Evolutionary conservation across 2,329 filamentous ascomycete species (phyloP), one percentile per base, ranked within the genome.

Genomic region (Lachnellula occidentalis): DNA sequence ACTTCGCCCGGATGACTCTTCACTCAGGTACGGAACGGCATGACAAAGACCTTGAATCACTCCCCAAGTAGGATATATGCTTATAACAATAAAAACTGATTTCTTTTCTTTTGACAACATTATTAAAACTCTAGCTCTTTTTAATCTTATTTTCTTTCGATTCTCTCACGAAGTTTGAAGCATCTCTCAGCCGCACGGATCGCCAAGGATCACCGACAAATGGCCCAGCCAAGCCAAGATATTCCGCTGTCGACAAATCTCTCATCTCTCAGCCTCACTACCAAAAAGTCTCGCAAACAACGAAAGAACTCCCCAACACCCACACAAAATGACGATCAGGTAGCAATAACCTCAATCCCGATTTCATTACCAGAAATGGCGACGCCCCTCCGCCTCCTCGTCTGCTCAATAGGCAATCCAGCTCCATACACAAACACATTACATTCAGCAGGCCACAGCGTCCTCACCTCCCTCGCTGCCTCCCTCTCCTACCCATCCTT

Each of bases 371-470:
- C 22, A 22, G 48, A 48, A 24, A 65, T 67, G 64, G 34, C 63
- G 9, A 9, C 51, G 7, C 58, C 62, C 11, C 53, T 74, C 45
- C 80, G 78, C 39, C 82, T 95, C 63, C 82, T 97, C 54, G 78
- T 97, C 65, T 81, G 91, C 74, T 94, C 90, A 58, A 80, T 99
- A 59, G 94, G 94, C 62, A 97, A 97, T 65, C 90, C 88, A 6
- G 76, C 80, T 6, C 75, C 83, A 2, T 92, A 92, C 71, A 80
- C 82, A 61, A 79, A 86, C 59, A 95, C 89, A 19, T 83, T 92
- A 7, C 94, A 97, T 73, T 92, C 86, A 22, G 90, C 91, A 14
- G 94, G 92, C 11, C 92, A 97, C 74, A 81, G 84, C 53, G 81
- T 90, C 45, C 81, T 96, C 61, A 75, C 80, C 51, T 75, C 79